Evolutionary conservation across 2,329 filamentous ascomycete species (phyloP), one percentile per base, ranked within the genome.

Genomic region (Leptographium lundbergii): DNA sequence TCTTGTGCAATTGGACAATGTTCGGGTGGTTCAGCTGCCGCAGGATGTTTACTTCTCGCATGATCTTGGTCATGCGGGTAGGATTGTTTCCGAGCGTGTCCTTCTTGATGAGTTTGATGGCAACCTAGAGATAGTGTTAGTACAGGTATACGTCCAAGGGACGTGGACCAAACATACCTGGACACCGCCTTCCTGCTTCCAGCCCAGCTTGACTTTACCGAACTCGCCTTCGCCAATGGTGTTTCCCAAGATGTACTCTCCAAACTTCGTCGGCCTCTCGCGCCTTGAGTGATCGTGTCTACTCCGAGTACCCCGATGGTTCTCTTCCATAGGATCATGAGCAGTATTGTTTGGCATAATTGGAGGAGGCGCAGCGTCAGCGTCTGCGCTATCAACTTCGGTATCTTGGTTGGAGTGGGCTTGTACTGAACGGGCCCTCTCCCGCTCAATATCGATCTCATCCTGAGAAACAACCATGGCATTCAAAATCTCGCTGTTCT

Each of bases 181-280:
- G 56, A 95, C 88, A 64, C 86, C 91, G 61, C 91, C 91, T 72
- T 95, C 91, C 70, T 90, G 88, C 73, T 96, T 97, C 94, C 94
- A 99, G 29, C 94, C 94, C 68, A 97, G 84, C 73, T 96, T 97
- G 67, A 99, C 94, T 71, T 99, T 99, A 64, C 94, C 94, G 70
- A 99, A 99, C 73, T 99, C 94, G 62, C 94, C 94, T 75, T 99
- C 94, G 56, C 94, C 94, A 56, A 99, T 86, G 2, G 92, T 97
- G 71, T 96, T 92, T 42, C 94, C 94, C 4, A 99, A 80, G 61
- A 95, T 90, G 72, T 97, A 99, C 63, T 96, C 91, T 61, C 92
- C 92, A 70, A 99, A 97, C 65, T 89, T 91, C 50, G 87, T 91
- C 64, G 87, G 84, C 75, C 95, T 96, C 66, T 85, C 78, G 45